phyloP scores from a whole-genome alignment of 352 stramenopile genomes.

The Hyaloperonospora brassicae region DNA sequence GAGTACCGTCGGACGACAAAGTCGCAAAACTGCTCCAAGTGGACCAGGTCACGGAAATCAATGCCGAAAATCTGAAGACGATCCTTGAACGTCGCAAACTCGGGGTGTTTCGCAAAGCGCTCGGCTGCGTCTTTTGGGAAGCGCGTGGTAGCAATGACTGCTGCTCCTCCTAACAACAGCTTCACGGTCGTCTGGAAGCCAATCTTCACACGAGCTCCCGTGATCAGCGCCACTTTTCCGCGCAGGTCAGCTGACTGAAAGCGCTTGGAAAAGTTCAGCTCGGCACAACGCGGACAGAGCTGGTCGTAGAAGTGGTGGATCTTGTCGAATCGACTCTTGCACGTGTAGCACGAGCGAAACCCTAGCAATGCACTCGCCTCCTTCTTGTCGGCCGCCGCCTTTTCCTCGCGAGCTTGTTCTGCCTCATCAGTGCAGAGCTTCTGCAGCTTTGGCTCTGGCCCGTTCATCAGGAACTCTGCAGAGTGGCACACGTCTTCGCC shows the following conservation, averaged over 20 bases:
- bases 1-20: slow-evolving; percentile 72
- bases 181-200: slow-evolving; percentile 93
- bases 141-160: slow-evolving; percentile 91
- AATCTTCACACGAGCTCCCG: slow-evolving; percentile 95
- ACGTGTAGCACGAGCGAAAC: slow-evolving; percentile 94
- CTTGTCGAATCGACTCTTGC: slow-evolving; percentile 91
- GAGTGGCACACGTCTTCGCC: slow-evolving; percentile 56
- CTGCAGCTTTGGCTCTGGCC: slow-evolving; percentile 31
- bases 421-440: slow-evolving; percentile 51
- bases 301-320: slow-evolving; percentile 96
- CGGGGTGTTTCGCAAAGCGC: slow-evolving; percentile 85
- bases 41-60: slow-evolving; percentile 93
- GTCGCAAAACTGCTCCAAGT: slow-evolving; percentile 92
- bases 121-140: slow-evolving; percentile 91
- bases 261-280: slow-evolving; percentile 92
- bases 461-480: slow-evolving; percentile 24
- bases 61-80: slow-evolving; percentile 93
- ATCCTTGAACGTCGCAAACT: slow-evolving; percentile 91
- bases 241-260: slow-evolving; percentile 87
- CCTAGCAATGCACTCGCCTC: slow-evolving; percentile 56
- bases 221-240: slow-evolving; percentile 90
- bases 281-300: slow-evolving; percentile 89
- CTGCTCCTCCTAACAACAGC: slow-evolving; percentile 86
- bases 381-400: slow-evolving; percentile 38
- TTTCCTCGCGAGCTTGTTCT: slow-evolving; percentile 42